Percentiles rank a stretch among this genome's conserved stretches.
phyloP scores from a whole-genome alignment of 164 flowering plant genomes.

The Nymphaea thermarum region DNA sequence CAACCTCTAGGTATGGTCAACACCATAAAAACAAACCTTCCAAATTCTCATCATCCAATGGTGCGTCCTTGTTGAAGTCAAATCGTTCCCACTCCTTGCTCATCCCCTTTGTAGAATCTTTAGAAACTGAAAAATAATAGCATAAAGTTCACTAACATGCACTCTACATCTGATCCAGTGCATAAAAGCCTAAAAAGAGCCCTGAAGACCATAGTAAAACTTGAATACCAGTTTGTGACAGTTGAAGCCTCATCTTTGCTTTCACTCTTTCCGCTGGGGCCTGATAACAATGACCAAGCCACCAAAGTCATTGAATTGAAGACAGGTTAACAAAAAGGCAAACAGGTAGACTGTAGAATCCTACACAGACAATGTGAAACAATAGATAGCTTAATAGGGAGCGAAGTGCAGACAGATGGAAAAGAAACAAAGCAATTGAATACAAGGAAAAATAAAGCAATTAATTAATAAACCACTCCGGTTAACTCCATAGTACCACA shows the following conservation, averaged over 20 bases:
- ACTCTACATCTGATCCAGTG: not conserved
- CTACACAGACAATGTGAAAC: not conserved
- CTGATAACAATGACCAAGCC: constrained; percentile 22
- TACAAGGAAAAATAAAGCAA: too few species aligned
- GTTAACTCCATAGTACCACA: too few species aligned
- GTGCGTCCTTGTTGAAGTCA: constrained; percentile 93
- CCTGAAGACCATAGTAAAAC: not conserved
- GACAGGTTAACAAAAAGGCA: not conserved
- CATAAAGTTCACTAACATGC: not conserved
- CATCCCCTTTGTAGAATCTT: constrained; percentile 43
- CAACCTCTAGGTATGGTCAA: not conserved
- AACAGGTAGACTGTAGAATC: not conserved
- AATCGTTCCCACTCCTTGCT: constrained; percentile 92
- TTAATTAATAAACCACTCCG: too few species aligned
- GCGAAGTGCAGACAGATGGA: too few species aligned
- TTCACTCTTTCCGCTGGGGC: constrained; percentile 80
- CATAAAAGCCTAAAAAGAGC: not conserved
- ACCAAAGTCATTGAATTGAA: not conserved
- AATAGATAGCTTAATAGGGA: not conserved
- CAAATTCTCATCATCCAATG: constrained; percentile 66
- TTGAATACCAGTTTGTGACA: constrained; percentile 68
- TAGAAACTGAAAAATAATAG: constrained; percentile 3
- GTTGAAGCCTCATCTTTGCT: constrained; percentile 89
- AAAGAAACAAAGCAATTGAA: too few species aligned
- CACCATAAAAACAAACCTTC: constrained; percentile 42